Conservation (phyloP, 371 early-diverging fungal species). For the Mycotypha africana region DNA sequence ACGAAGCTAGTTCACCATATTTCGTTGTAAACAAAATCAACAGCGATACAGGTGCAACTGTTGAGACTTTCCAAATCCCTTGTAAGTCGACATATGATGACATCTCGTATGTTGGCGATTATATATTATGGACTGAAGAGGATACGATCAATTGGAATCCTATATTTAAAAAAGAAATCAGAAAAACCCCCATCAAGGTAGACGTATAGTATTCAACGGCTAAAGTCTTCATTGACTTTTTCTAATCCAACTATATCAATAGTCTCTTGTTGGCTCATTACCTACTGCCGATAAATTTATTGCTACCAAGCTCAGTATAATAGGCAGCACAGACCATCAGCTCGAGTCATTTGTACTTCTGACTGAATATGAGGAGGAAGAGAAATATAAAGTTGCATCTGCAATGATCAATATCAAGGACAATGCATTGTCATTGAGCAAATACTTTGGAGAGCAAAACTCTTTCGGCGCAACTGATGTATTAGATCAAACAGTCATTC, state of each 20-base stretch:
- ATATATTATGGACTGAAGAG: slow-evolving; percentile 34
- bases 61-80: slow-evolving; percentile 11
- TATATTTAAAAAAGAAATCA: slow-evolving; percentile 21
- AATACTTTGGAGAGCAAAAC: slow-evolving; percentile 22
- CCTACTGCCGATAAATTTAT: slow-evolving; percentile 11
- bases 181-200: slow-evolving; percentile 17
- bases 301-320: slow-evolving; percentile 7
- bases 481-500: too few species aligned
- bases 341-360: slow-evolving; percentile 6
- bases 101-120: slow-evolving; percentile 14
- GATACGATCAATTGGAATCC: slow-evolving; percentile 28
- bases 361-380: slow-evolving; percentile 5
- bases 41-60: slow-evolving; percentile 10
- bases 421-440: slow-evolving; percentile 8
- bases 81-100: slow-evolving; percentile 9
- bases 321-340: slow-evolving; percentile 3
- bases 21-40: slow-evolving; percentile 13
- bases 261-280: slow-evolving; percentile 7
- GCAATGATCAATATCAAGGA: slow-evolving; percentile 11
- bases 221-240: not conserved
- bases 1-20: slow-evolving; percentile 1
- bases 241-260: not conserved
- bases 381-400: slow-evolving; percentile 9
- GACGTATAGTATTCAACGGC: too few species aligned
- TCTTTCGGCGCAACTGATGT: too few species aligned